Evolutionary conservation across 495 filamentous ascomycete species (phyloP), one percentile per base, ranked within the genome.

Genomic region (Talaromyces proteolyticus): DNA sequence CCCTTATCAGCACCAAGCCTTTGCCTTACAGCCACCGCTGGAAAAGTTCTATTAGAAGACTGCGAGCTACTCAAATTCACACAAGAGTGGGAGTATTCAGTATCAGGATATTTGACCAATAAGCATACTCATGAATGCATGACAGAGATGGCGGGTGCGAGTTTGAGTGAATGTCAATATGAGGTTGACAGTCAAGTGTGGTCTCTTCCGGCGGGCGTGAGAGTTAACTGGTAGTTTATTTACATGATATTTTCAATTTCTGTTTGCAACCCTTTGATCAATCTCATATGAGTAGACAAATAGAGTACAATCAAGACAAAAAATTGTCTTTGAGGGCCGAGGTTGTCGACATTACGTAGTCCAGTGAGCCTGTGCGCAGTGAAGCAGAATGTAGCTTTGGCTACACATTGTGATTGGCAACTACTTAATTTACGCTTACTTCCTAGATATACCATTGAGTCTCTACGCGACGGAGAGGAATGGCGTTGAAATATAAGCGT

Each of bases 151-250:
- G 16, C 25, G 12, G 29, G 38, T 12, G 41, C 47, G 24, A 50
- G n/a, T 10, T 20, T 25, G 23, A 20, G 25, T 37, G 21, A 39
- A 26, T 50, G 47, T 25, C 22, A 26, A 22, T 50, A 42, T 24
- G 47, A 42, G 38, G 23, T 42, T 34, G 37, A 50, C 42, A 42
- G 21, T 16, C 47, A 50, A n/a, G 47, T 50, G n/a, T 50, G 47
- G 47, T 26, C 47, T 1, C 47, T 50, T 50, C 47, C 47, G 11
- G 40, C 12, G 4, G 47, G 47, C 8, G 47, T 50, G 16, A 42
- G 42, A 22, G 47, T 50, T 4, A 50, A 50, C 23, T 43, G 47
- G 45, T 47, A 18, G 25, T 34, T 14, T 34, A 34, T 34, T 10
- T 10, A 14, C 8, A 14, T 14, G 8, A 34, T 34, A 34, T 34